Conservation (phyloP, 2,329 filamentous ascomycete species). For the Pseudogymnoascus sp. region DNA sequence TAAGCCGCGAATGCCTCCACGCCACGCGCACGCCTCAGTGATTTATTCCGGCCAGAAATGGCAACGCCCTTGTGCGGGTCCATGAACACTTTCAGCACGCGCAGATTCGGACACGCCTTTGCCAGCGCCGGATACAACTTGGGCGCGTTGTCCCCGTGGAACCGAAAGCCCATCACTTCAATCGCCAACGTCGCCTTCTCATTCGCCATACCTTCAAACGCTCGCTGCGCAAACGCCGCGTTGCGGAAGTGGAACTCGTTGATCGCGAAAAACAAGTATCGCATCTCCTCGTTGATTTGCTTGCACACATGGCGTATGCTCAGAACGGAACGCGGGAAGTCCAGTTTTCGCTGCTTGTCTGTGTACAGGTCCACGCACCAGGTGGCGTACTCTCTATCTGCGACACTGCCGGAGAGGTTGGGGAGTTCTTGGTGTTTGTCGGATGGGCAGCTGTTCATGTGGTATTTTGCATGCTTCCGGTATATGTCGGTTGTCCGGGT, state of each 20-base stretch:
- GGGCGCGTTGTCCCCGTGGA: background rate
- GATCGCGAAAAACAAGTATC: background rate
- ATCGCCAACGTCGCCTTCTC: background rate
- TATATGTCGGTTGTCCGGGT: background rate
- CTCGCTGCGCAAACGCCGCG: background rate
- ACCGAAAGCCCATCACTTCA: background rate
- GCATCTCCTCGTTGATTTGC: background rate
- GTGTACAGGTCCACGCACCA: background rate
- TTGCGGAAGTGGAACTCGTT: background rate
- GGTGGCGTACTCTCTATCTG: background rate
- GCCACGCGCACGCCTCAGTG: background rate
- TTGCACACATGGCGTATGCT: background rate
- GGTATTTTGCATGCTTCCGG: background rate
- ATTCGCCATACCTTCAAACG: background rate
- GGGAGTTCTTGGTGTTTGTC: background rate
- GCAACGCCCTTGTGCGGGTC: background rate
- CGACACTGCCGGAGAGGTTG: background rate
- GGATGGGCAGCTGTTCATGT: background rate
- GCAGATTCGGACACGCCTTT: background rate
- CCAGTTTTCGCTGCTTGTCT: background rate
- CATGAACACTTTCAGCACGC: background rate
- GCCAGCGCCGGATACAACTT: background rate
- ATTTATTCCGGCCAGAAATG: too few relatives aligned
- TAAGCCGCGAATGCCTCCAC: background rate
- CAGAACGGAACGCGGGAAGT: background rate